These are phyloP conservation scores for Bryopsis sp. DNA, from an alignment of 139 green algal species.

Conservation along the genomic window DNA sequence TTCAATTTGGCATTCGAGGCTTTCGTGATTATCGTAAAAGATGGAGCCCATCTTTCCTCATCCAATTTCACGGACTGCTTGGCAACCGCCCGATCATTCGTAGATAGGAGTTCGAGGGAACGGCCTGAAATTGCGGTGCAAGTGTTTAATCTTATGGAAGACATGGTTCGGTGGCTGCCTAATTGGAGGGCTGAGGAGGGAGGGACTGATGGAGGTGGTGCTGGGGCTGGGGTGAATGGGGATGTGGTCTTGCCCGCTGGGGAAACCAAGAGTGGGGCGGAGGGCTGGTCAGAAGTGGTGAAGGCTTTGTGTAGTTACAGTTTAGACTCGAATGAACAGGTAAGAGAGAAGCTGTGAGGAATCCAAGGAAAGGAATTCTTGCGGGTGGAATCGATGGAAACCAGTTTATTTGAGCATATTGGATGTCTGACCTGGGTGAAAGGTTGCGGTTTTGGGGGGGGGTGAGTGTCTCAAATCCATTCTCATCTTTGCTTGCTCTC, in stretches of 20 bases:
- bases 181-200: background rate
- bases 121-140: background rate
- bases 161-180: background rate
- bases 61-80: constrained; percentile 6
- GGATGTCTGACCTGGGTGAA: background rate
- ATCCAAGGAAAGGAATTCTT: background rate
- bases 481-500: background rate
- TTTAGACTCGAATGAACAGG: background rate
- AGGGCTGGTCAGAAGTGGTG: background rate
- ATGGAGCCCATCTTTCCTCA: constrained; percentile 12
- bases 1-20: background rate
- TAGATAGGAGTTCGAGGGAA: background rate
- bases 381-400: background rate
- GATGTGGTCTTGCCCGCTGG: background rate
- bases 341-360: background rate
- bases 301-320: background rate
- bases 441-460: background rate
- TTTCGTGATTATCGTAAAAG: background rate
- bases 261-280: background rate
- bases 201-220: background rate
- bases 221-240: too few species aligned
- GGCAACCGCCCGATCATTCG: background rate
- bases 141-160: background rate
- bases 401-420: background rate
- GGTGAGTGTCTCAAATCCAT: background rate